Evolutionary conservation across 306 rosid species (phyloP).

Genomic region (Mimosa pudica): DNA sequence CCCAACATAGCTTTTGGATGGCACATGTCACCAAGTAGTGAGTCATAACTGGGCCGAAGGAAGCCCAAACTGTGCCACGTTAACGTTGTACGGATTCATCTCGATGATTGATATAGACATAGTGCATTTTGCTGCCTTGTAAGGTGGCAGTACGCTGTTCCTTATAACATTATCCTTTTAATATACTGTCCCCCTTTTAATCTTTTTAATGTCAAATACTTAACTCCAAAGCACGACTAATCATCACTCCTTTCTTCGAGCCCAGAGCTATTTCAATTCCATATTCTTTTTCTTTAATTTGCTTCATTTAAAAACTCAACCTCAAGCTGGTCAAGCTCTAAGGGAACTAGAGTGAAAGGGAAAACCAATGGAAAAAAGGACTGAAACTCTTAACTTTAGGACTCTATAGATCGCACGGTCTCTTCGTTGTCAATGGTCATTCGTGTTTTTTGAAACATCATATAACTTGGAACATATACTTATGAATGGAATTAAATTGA

Average conservation of each 20-base stretch:
- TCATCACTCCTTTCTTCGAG: conserved; percentile 42
- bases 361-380: not conserved
- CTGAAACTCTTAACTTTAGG: not conserved
- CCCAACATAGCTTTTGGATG: not conserved
- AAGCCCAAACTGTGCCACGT: conserved; percentile 33
- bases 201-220: conserved; percentile 14
- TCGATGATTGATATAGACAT: conserved; percentile 17
- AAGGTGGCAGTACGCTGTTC: conserved; percentile 45
- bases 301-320: not conserved
- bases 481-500: not conserved
- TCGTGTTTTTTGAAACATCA: no score
- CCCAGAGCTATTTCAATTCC: conserved; percentile 55
- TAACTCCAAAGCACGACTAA: conserved; percentile 18
- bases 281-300: not conserved
- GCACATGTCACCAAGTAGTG: conserved; percentile 28
- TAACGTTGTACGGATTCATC: conserved; percentile 38
- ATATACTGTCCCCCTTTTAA: not conserved
- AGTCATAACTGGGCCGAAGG: conserved; percentile 30
- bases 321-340: not conserved
- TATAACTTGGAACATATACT: no score
- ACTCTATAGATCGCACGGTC: not conserved
- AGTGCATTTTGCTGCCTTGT: conserved; percentile 31
- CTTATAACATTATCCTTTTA: not conserved
- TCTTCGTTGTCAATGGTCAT: no score
- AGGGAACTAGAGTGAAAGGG: not conserved